Conservation (phyloP, 352 stramenopile species). For the Phytophthora capsici region DNA sequence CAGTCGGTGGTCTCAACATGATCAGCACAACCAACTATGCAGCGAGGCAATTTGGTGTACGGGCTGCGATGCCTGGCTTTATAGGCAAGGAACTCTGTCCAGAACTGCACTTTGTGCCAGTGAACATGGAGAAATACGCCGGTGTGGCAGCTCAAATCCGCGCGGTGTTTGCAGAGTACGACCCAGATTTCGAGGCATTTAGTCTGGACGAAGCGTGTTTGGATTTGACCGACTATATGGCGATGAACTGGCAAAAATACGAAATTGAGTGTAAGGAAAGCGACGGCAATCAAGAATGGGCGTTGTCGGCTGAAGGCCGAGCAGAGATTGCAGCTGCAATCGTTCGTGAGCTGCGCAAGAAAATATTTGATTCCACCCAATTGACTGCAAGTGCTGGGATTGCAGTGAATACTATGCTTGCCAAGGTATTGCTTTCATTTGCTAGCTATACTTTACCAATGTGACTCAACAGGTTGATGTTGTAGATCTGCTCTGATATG, state of each 20-base stretch:
- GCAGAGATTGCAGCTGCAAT: conserved; percentile 57
- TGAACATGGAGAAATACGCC: conserved; percentile 93
- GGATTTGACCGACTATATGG: conserved; percentile 93
- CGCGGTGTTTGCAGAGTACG: conserved; percentile 92
- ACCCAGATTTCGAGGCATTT: conserved; percentile 91
- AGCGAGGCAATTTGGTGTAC: conserved; percentile 94
- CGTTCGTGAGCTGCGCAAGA: conserved; percentile 84
- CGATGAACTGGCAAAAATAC: conserved; percentile 62
- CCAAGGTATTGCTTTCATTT: conserved; percentile 76
- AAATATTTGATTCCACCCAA: conserved; percentile 86
- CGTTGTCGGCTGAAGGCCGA: conserved; percentile 18
- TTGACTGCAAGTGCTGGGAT: conserved; percentile 95
- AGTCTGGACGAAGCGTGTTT: conserved; percentile 96
- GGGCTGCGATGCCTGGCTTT: conserved; percentile 96
- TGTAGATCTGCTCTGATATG: conserved; percentile 92
- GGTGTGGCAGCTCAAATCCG: conserved; percentile 77
- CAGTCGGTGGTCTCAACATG: conserved; percentile 93
- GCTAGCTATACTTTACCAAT: too few species aligned
- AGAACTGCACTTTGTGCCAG: conserved; percentile 92
- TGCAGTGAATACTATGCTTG: conserved; percentile 91
- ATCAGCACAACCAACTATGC: conserved; percentile 97
- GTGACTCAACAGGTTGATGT: conserved; percentile 6
- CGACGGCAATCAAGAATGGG: conserved; percentile 6
- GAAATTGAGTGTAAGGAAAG: conserved; percentile 21
- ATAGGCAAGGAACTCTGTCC: conserved; percentile 96